Evolutionary conservation across 1,139 yeast species (phyloP).

Genomic region (Hanseniaspora gamundiae): DNA sequence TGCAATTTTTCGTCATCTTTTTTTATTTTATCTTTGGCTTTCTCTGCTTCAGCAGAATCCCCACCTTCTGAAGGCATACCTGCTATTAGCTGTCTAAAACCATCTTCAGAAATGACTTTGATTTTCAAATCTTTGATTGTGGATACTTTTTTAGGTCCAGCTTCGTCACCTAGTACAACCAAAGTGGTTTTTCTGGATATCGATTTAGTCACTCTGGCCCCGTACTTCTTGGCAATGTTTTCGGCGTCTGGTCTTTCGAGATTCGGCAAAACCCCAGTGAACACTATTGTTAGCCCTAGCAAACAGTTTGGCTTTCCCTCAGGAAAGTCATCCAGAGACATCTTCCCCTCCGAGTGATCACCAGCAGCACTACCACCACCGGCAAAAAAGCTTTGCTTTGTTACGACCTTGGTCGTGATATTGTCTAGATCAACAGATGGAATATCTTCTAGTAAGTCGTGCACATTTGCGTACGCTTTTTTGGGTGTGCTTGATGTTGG

Average conservation of each 20-base stretch:
- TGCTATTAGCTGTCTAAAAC: conserved; percentile 59
- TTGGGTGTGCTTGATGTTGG: conserved; percentile 14
- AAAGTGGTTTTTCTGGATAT: conserved; percentile 77
- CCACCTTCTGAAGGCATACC: conserved; percentile 94
- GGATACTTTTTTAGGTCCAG: conserved; percentile 90
- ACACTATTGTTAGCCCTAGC: conserved; percentile 79
- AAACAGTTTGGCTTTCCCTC: conserved; percentile 75
- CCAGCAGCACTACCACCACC: conserved; percentile 7
- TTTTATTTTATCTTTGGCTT: conserved; percentile 56
- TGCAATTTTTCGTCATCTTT: conserved; percentile 46
- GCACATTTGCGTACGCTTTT: conserved; percentile 3
- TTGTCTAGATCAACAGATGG: conserved; percentile 22
- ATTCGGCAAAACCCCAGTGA: conserved; percentile 80
- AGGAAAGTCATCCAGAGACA: conserved; percentile 30
- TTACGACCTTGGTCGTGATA: conserved; percentile 23
- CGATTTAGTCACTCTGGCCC: conserved; percentile 87
- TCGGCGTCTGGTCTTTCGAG: conserved; percentile 70
- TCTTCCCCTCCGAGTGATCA: conserved; percentile 10
- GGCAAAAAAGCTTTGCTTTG: conserved; percentile 17
- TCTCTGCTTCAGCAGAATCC: conserved; percentile 59
- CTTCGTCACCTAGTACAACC: conserved; percentile 89
- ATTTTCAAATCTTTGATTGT: conserved; percentile 62
- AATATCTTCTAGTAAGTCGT: conserved; percentile 21
- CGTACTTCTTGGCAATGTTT: conserved; percentile 67
- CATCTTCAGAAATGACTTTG: conserved; percentile 79